Percentiles rank a stretch among this genome's conserved stretches.
Evolutionary conservation across 805 yeast species (phyloP).

Genomic region (Candida piceae): DNA sequence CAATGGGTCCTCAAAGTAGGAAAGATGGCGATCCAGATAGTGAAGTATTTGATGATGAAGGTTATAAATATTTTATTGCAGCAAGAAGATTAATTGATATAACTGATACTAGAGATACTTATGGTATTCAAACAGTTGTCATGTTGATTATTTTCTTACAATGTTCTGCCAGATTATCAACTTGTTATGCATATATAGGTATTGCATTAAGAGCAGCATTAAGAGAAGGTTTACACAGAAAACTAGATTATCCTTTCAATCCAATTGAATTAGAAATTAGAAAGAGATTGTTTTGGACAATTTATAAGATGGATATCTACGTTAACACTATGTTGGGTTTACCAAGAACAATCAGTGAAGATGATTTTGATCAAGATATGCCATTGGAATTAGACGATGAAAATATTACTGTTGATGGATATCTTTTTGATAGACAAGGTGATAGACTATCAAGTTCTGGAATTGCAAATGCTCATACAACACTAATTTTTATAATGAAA

Average conservation of each 20-base stretch:
- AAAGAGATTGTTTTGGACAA: constrained; percentile 83
- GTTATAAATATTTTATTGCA: constrained; percentile 72
- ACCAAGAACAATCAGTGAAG: constrained; percentile 70
- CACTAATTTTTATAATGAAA: constrained; percentile 62
- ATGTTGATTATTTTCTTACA: constrained; percentile 83
- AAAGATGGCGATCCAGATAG: constrained; percentile 23
- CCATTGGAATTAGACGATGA: constrained; percentile 87
- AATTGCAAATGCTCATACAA: constrained; percentile 83
- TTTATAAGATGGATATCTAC: constrained; percentile 86
- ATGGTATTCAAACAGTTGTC: constrained; percentile 79
- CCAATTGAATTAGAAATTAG: constrained; percentile 80
- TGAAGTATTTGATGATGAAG: constrained; percentile 61
- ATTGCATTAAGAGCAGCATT: constrained; percentile 79
- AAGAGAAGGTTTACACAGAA: constrained; percentile 78
- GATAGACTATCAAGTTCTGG: constrained; percentile 64
- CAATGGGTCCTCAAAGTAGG: constrained; percentile 18
- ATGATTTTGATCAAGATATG: constrained; percentile 81
- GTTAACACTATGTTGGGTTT: constrained; percentile 82
- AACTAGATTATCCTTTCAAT: constrained; percentile 55
- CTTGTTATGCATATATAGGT: constrained; percentile 87
- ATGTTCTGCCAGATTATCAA: constrained; percentile 80
- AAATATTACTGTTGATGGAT: constrained; percentile 65
- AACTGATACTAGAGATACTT: constrained; percentile 76
- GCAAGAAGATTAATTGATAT: constrained; percentile 77
- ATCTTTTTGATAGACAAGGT: constrained; percentile 36